Conservation (phyloP, 768 basidiomycete species). For the Leucocoprinus sp. region DNA sequence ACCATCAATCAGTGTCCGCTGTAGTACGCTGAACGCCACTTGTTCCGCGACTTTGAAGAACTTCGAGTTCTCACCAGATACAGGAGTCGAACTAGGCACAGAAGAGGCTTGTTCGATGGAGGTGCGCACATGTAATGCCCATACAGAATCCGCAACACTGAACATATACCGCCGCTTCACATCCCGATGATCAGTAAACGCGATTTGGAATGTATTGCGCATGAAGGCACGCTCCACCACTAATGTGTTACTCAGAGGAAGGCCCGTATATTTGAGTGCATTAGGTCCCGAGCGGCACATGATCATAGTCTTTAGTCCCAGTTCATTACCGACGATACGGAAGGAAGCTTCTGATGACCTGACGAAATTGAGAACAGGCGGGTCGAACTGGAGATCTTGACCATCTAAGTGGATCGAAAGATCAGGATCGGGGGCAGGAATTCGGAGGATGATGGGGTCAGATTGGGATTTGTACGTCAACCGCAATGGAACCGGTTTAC, state of each 20-base stretch:
- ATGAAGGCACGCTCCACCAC: slow-evolving; percentile 89
- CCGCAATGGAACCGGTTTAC: slow-evolving; percentile 64
- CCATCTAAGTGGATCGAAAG: slow-evolving; percentile 81
- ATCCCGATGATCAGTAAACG: slow-evolving; percentile 64
- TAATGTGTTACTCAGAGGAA: slow-evolving; percentile 73
- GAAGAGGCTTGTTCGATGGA: slow-evolving; percentile 51
- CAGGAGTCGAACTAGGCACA: slow-evolving; percentile 21
- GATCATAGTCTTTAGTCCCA: slow-evolving; percentile 77
- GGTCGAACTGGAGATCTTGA: slow-evolving; percentile 84
- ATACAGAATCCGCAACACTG: slow-evolving; percentile 77
- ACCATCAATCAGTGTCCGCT: slow-evolving; percentile 68
- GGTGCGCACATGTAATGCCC: slow-evolving; percentile 60
- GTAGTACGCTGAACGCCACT: slow-evolving; percentile 76
- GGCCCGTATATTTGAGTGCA: slow-evolving; percentile 72
- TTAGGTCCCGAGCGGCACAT: slow-evolving; percentile 81
- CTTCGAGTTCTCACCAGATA: slow-evolving; percentile 29
- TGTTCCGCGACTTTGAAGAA: slow-evolving; percentile 62
- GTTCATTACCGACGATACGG: slow-evolving; percentile 76
- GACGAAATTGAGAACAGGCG: slow-evolving; percentile 71
- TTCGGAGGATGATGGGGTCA: slow-evolving; percentile 77
- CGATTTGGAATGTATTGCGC: slow-evolving; percentile 92
- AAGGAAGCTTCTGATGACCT: slow-evolving; percentile 80
- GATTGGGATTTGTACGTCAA: slow-evolving; percentile 86
- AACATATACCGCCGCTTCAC: slow-evolving; percentile 88
- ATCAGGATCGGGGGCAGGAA: slow-evolving; percentile 78